phyloP scores from a whole-genome alignment of 208 protist genomes.

The Endotrypanum monterogeii region DNA sequence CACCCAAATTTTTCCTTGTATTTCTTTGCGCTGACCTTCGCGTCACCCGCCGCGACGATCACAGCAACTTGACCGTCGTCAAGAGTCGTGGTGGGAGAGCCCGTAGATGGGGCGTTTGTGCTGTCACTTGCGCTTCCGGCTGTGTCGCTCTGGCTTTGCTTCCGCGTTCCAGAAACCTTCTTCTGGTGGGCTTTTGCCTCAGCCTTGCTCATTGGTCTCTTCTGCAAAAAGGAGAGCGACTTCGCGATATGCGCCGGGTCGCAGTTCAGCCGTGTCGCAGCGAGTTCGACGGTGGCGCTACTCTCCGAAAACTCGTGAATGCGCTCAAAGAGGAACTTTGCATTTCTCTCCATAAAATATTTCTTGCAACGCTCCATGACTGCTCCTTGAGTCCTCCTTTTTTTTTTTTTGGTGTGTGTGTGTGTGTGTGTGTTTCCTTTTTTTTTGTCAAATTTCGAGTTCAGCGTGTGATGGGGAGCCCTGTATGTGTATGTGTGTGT shows the following conservation, averaged over 20 bases:
- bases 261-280: constrained; percentile 49
- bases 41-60: constrained; percentile 58
- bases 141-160: constrained; percentile 9
- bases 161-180: constrained; percentile 10
- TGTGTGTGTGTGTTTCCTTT: constrained; percentile 11
- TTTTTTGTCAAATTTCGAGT: too few species aligned
- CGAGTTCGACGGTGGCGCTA: constrained; percentile 58
- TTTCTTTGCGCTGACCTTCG: constrained; percentile 48
- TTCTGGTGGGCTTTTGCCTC: constrained; percentile 35
- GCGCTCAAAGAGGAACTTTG: constrained; percentile 38
- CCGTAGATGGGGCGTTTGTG: background rate
- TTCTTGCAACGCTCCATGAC: constrained; percentile 41
- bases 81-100: constrained; percentile 10
- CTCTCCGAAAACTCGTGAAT: constrained; percentile 51
- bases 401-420: background rate
- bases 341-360: constrained; percentile 35
- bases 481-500: constrained; percentile 6
- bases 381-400: background rate
- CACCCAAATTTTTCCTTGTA: constrained; percentile 48
- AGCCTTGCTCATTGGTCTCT: constrained; percentile 30
- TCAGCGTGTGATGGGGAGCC: too few species aligned
- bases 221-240: constrained; percentile 45
- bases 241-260: constrained; percentile 61
- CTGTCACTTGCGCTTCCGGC: constrained; percentile 14
- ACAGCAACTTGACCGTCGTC: constrained; percentile 27